These are phyloP conservation scores for Aspergillus wentii DNA, from an alignment of 495 filamentous ascomycete genomes.

Conservation along the genomic window DNA sequence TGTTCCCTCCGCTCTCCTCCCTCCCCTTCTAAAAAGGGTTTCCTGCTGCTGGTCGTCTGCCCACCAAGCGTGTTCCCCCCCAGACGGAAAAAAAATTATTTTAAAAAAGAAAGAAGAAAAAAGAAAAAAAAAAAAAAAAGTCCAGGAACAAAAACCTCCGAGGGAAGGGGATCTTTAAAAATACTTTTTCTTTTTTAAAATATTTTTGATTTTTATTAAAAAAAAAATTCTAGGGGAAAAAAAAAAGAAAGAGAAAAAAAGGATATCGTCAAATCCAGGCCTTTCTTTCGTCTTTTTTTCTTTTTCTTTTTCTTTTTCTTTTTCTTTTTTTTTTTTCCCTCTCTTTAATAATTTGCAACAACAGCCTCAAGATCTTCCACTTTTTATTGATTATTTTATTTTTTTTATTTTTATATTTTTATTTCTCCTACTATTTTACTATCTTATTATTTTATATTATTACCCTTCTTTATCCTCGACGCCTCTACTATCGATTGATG, in stretches of 20 bases:
- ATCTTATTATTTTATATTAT: too few relatives aligned
- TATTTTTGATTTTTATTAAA: background rate
- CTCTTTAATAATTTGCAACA: background rate
- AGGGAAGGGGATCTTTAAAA: conserved; percentile 10
- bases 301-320: background rate
- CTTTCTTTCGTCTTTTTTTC: background rate
- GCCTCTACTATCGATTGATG: too few relatives aligned
- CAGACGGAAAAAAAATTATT: conserved; percentile 15
- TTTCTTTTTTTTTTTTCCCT: background rate
- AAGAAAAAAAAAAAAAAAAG: conserved; percentile 7
- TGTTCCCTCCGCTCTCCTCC: conserved; percentile 7
- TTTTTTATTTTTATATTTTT: too few relatives aligned
- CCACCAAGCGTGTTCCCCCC: conserved; percentile 22
- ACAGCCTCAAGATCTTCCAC: too few relatives aligned
- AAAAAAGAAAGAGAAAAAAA: conserved; percentile 10
- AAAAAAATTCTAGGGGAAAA: conserved; percentile 5
- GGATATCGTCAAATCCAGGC: conserved; percentile 22
- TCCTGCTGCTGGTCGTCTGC: conserved; percentile 17
- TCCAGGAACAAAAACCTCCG: conserved; percentile 20
- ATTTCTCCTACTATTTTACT: too few relatives aligned
- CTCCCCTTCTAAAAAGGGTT: conserved; percentile 19
- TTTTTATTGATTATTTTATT: too few relatives aligned
- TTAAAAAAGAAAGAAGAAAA: background rate
- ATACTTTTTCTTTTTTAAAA: background rate
- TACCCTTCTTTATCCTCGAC: too few relatives aligned